phyloP scores from a whole-genome alignment of 2,329 filamentous ascomycete genomes.

The Metarhizium sp. region DNA sequence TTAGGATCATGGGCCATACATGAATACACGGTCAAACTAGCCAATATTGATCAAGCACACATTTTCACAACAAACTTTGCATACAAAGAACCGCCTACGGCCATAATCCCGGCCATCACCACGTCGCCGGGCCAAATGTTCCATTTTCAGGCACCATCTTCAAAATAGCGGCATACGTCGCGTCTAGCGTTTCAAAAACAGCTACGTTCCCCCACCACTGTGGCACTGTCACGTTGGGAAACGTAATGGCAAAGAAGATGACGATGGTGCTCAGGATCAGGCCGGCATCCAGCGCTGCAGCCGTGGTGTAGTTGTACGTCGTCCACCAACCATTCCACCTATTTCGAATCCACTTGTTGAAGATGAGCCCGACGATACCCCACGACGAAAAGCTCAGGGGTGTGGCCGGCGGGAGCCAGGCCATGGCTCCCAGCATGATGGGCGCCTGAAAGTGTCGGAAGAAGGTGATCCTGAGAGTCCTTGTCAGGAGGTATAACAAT shows the following conservation, averaged over 20 bases:
- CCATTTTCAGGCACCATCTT: constrained; percentile 13
- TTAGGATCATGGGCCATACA: no score
- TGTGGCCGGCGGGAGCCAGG: constrained; percentile 14
- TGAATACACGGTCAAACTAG: no score
- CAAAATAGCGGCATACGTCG: constrained; percentile 6
- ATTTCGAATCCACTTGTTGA: constrained; percentile 47
- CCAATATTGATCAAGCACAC: no score
- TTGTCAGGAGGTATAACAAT: constrained; percentile 37
- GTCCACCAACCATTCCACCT: constrained; percentile 51
- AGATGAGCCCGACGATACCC: constrained; percentile 47
- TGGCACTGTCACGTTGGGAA: constrained; percentile 26
- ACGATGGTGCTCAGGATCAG: constrained; percentile 26
- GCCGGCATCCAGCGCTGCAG: constrained; percentile 16
- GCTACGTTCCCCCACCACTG: constrained; percentile 45
- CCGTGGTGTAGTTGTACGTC: constrained; percentile 31
- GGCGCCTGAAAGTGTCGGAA: constrained; percentile 40
- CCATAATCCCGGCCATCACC: constrained; percentile 11
- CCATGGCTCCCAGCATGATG: constrained; percentile 49
- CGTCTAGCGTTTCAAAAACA: constrained; percentile 25
- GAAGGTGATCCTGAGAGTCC: constrained; percentile 8
- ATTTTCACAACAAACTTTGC: no score
- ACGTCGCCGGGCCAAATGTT: constrained; percentile 22
- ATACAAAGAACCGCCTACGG: no score
- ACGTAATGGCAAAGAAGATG: constrained; percentile 17
- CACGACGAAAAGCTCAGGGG: constrained; percentile 49